Evolutionary conservation across 2,329 filamentous ascomycete genomes (phyloP).

Genomic region (Colletotrichum orbiculare): DNA sequence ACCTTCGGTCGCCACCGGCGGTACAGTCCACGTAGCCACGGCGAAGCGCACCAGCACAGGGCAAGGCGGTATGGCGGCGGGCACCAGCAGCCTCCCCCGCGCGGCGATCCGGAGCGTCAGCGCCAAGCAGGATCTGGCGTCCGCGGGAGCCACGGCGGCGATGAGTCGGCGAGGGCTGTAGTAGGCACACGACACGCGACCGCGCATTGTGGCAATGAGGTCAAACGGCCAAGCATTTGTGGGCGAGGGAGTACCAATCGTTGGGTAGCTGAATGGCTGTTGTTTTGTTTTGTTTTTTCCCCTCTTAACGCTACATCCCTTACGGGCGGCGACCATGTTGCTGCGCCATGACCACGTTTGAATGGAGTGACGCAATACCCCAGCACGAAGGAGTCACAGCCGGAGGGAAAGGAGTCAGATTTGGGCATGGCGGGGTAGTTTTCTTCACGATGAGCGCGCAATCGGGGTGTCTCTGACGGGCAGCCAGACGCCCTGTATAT

Average conservation of each 20-base stretch:
- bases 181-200: neutral
- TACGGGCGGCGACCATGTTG: slow-evolving; percentile 26
- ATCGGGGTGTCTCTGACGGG: slow-evolving; percentile 7
- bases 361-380: slow-evolving; percentile 37
- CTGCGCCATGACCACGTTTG: slow-evolving; percentile 36
- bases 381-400: slow-evolving; percentile 33
- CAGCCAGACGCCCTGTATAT: neutral
- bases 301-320: slow-evolving; percentile 33
- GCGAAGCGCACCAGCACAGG: slow-evolving; percentile 67
- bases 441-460: slow-evolving; percentile 30
- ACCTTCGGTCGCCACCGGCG: slow-evolving; percentile 34
- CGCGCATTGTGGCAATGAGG: neutral
- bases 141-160: slow-evolving; percentile 67
- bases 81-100: slow-evolving; percentile 65
- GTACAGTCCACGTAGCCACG: slow-evolving; percentile 43
- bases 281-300: slow-evolving; percentile 25
- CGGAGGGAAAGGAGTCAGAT: slow-evolving; percentile 36
- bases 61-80: slow-evolving; percentile 48
- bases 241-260: slow-evolving; percentile 21
- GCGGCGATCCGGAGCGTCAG: slow-evolving; percentile 68
- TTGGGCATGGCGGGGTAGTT: slow-evolving; percentile 34
- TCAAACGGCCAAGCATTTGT: slow-evolving; percentile 43
- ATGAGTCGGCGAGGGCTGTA: slow-evolving; percentile 61
- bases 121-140: slow-evolving; percentile 68
- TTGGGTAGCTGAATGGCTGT: slow-evolving; percentile 35